Conservation (phyloP, 202 grass and related monocot genomes). For the Bolboschoenoplectus hybrid region DNA sequence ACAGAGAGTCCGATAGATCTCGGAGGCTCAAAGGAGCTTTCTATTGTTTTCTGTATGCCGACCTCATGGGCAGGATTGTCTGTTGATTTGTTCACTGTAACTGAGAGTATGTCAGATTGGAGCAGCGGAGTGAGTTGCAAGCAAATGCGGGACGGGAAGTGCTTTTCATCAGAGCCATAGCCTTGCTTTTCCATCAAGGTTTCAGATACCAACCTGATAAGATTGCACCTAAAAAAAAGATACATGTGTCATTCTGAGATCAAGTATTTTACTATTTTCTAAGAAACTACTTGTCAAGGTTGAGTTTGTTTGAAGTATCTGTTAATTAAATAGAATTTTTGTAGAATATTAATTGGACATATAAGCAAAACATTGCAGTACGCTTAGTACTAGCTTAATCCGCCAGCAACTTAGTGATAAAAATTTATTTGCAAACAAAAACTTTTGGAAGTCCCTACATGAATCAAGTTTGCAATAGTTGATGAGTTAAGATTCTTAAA, state of each 20-base stretch:
- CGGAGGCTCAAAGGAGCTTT: constrained; percentile 42
- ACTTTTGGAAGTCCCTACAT: not conserved
- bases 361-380: not conserved
- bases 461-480: not conserved
- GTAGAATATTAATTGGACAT: not conserved
- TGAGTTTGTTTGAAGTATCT: not conserved
- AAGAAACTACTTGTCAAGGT: not conserved
- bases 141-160: constrained; percentile 73
- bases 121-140: constrained; percentile 66
- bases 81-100: constrained; percentile 65
- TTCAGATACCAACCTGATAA: constrained; percentile 70
- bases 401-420: not conserved
- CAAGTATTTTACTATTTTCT: not conserved
- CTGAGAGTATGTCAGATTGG: constrained; percentile 62
- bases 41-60: constrained; percentile 47
- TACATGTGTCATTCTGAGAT: not conserved
- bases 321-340: not conserved
- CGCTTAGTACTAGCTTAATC: not conserved
- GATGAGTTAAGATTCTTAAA: not conserved
- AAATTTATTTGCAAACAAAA: not conserved
- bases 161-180: constrained; percentile 70
- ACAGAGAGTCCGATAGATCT: constrained; percentile 48
- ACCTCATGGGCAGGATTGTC: constrained; percentile 62
- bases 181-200: constrained; percentile 69
- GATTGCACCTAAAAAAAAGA: constrained; percentile 56